These are phyloP conservation scores for Cylindrotheca fusiformis DNA, from an alignment of 108 stramenopile genomes.

Conservation along the genomic window DNA sequence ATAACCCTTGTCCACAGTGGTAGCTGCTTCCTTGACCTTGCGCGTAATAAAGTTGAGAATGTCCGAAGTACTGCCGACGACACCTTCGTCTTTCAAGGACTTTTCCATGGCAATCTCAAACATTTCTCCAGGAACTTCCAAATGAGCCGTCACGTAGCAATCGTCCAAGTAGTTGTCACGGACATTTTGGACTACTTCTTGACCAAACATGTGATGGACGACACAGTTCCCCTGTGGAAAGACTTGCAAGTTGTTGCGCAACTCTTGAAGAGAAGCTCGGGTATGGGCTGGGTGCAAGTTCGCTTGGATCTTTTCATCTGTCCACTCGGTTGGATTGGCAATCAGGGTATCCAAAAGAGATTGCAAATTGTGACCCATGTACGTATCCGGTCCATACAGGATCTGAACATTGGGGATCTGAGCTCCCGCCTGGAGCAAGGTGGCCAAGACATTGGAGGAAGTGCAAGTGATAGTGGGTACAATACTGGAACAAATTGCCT, in stretches of 20 bases:
- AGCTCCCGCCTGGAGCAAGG: conserved; percentile 85
- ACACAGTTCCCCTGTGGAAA: conserved; percentile 91
- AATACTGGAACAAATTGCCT: conserved; percentile 70
- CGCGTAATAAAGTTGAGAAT: conserved; percentile 90
- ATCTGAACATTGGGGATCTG: conserved; percentile 76
- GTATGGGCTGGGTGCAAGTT: conserved; percentile 73
- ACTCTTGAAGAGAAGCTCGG: conserved; percentile 40
- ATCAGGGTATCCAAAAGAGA: conserved; percentile 61
- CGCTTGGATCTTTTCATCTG: conserved; percentile 53
- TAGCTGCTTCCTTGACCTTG: conserved; percentile 72
- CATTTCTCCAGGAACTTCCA: conserved; percentile 98
- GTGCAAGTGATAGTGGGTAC: conserved; percentile 97
- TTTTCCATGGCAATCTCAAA: conserved; percentile 92
- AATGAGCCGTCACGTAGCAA: conserved; percentile 87
- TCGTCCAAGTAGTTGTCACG: conserved; percentile 69
- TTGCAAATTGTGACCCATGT: conserved; percentile 93
- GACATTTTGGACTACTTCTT: conserved; percentile 71
- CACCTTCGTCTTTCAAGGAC: conserved; percentile 70
- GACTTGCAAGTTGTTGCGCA: conserved; percentile 64
- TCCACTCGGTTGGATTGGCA: conserved; percentile 41
- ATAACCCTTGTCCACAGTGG: conserved; percentile 2
- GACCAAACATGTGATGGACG: conserved; percentile 96
- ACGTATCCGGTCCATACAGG: conserved; percentile 94
- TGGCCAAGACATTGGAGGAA: conserved; percentile 86
- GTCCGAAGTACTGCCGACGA: conserved; percentile 90